Percentiles rank a stretch among this genome's conserved stretches.
phyloP scores from a whole-genome alignment of 345 rosid species.

The Sisymbrium irio region DNA sequence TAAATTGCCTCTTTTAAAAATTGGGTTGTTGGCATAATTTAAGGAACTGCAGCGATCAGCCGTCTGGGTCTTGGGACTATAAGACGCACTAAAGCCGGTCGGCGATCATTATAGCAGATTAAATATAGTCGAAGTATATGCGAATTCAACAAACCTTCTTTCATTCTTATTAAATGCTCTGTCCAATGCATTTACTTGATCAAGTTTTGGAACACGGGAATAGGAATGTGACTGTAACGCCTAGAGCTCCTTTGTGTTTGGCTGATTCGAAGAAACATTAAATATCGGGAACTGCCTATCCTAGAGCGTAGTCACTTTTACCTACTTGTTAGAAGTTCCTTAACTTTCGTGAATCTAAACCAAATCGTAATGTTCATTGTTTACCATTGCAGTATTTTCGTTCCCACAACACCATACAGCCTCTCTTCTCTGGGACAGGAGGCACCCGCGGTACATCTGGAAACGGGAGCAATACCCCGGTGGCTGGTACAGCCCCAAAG shows the following conservation, averaged over 20 bases:
- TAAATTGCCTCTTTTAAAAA: not conserved
- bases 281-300: not conserved
- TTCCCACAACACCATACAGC: conserved; percentile 76
- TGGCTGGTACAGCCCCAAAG: conserved; percentile 53
- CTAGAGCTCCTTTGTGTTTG: not conserved
- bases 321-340: not conserved
- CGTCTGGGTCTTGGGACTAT: conserved; percentile 30
- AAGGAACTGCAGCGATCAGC: conserved; percentile 13
- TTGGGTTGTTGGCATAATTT: conserved; percentile 1
- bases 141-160: not conserved
- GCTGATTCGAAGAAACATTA: not conserved
- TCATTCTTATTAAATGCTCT: conserved; percentile 11
- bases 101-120: not conserved
- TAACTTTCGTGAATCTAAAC: not conserved
- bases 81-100: conserved; percentile 12
- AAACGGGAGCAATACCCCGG: conserved; percentile 52
- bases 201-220: not conserved
- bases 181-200: not conserved
- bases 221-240: conserved; percentile 2
- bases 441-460: conserved; percentile 50
- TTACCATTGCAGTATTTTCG: conserved; percentile 63
- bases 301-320: not conserved
- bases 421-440: conserved; percentile 62
- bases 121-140: not conserved
- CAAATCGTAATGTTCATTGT: not conserved